These are phyloP conservation scores for Hygrophoropsis aurantiaca DNA, from an alignment of 768 basidiomycete genomes.

Conservation along the genomic window DNA sequence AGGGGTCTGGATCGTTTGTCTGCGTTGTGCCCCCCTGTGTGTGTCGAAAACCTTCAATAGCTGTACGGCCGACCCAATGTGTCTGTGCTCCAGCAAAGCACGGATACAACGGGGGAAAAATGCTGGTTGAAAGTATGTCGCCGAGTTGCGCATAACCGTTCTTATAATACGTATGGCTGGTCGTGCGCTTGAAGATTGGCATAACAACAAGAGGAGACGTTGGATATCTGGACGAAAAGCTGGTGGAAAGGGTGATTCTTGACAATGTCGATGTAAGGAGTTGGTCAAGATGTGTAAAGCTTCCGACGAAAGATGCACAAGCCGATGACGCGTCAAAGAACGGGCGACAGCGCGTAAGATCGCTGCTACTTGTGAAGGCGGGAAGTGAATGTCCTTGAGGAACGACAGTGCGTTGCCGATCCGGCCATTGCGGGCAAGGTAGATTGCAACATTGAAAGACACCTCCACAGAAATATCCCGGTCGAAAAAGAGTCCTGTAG, in stretches of 20 bases:
- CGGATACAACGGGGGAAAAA: constrained; percentile 38
- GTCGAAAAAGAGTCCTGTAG: constrained; percentile 11
- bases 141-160: constrained; percentile 32
- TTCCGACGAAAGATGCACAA: constrained; percentile 24
- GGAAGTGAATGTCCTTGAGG: constrained; percentile 31
- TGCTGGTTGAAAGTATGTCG: constrained; percentile 38
- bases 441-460: constrained; percentile 31
- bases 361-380: constrained; percentile 31
- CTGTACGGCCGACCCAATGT: constrained; percentile 35
- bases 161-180: constrained; percentile 41
- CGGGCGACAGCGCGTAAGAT: constrained; percentile 40
- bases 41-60: constrained; percentile 23
- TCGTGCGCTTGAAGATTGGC: constrained; percentile 35
- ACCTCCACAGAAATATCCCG: constrained; percentile 21
- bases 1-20: too few relatives aligned
- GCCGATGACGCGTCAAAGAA: constrained; percentile 34
- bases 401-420: constrained; percentile 30
- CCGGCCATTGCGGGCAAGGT: constrained; percentile 26
- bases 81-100: constrained; percentile 40
- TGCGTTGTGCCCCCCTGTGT: too few relatives aligned
- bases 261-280: constrained; percentile 38
- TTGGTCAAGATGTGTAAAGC: constrained; percentile 34
- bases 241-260: constrained; percentile 28
- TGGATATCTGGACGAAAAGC: constrained; percentile 46
- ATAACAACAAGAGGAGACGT: constrained; percentile 41